Conservation (phyloP, 2,329 filamentous ascomycete genomes). For the Thermoascus crustaceus region DNA sequence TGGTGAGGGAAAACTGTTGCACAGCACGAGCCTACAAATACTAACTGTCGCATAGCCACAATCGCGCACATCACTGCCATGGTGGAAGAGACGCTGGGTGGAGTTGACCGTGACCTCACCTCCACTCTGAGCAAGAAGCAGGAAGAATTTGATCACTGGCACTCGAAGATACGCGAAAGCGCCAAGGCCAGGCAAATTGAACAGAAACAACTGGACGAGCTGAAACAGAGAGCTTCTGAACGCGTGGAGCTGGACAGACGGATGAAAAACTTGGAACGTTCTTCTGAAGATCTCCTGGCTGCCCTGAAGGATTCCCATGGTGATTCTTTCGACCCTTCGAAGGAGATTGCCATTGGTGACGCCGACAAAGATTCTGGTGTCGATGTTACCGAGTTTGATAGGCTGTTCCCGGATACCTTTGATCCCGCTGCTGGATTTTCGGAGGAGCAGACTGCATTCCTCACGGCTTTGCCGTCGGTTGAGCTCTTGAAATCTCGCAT, state of each 20-base stretch:
- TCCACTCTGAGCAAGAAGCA: constrained; percentile 77
- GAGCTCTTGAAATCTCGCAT: constrained; percentile 59
- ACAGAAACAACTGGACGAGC: constrained; percentile 61
- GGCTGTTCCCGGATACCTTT: constrained; percentile 30
- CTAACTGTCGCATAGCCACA: constrained; percentile 31
- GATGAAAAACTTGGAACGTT: constrained; percentile 68
- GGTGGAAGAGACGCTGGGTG: constrained; percentile 72
- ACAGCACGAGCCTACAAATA: constrained; percentile 12
- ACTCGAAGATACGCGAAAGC: constrained; percentile 69
- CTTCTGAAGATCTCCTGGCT: constrained; percentile 61
- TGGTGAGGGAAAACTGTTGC: constrained; percentile 23
- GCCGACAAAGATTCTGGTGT: constrained; percentile 37
- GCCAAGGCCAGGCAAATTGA: constrained; percentile 72
- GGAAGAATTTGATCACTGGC: constrained; percentile 70
- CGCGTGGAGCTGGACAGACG: constrained; percentile 59
- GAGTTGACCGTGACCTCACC: constrained; percentile 71
- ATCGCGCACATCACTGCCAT: constrained; percentile 44
- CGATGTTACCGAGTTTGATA: constrained; percentile 26
- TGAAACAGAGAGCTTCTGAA: constrained; percentile 58
- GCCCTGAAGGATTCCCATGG: constrained; percentile 42
- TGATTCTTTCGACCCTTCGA: constrained; percentile 38
- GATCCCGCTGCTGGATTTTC: constrained; percentile 36
- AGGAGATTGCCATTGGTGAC: constrained; percentile 40
- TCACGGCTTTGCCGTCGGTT: constrained; percentile 49
- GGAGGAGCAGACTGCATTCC: constrained; percentile 34